A percentile compares a stretch with the other conserved stretches of the same genome.
Conservation (phyloP, 2,329 filamentous ascomycete species). For the Ilyonectria destructans region DNA sequence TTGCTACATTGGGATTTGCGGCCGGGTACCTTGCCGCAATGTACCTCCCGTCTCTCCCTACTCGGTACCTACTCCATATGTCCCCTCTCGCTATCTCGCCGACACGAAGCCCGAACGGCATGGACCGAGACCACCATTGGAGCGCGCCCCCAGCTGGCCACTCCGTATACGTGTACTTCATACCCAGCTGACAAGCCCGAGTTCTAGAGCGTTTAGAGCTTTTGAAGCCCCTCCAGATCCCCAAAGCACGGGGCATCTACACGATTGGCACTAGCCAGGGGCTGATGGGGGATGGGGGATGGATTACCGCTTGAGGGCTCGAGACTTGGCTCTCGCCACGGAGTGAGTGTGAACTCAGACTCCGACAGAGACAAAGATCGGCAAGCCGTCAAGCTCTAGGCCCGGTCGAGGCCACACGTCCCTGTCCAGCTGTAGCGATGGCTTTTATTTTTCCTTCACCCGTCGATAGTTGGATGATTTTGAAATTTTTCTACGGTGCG, state of each 20-base stretch:
- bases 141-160: no score
- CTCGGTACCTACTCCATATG: no score
- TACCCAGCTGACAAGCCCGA: background rate
- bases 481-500: background rate
- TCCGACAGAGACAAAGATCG: constrained; percentile 5
- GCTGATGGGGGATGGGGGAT: background rate
- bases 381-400: constrained; percentile 29
- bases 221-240: background rate
- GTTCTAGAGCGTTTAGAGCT: background rate
- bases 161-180: no score
- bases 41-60: constrained; percentile 21
- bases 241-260: background rate
- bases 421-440: constrained; percentile 14
- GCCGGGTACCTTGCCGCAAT: constrained; percentile 24
- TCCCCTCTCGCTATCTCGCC: constrained; percentile 7
- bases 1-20: constrained; percentile 30
- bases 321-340: background rate
- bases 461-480: constrained; percentile 25
- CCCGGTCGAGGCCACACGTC: constrained; percentile 28
- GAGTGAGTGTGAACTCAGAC: background rate
- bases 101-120: constrained; percentile 14
- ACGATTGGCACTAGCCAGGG: background rate
- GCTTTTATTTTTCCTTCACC: background rate
- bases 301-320: background rate
- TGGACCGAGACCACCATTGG: background rate